Evolutionary conservation across 1,139 yeast genomes (phyloP).

Genomic region (Debaryomycetaceae sp.): DNA sequence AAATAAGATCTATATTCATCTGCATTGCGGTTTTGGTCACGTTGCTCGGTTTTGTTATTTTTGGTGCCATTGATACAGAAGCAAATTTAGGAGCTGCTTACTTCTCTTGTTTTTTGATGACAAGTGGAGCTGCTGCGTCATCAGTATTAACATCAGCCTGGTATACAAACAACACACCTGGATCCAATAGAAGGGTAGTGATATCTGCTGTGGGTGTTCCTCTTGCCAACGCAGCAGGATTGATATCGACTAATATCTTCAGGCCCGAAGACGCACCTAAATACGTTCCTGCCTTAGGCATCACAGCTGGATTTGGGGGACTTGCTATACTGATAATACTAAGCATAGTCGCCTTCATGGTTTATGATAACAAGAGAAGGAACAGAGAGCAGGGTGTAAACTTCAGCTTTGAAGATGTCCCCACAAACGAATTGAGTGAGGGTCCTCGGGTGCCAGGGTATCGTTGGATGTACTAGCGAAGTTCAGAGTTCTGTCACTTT

Average conservation of each 20-base stretch:
- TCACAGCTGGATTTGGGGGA: slow-evolving; percentile 34
- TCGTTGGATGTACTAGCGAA: slow-evolving; percentile 42
- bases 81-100: slow-evolving; percentile 37
- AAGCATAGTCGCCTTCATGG: slow-evolving; percentile 25
- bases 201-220: slow-evolving; percentile 29
- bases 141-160: slow-evolving; percentile 46
- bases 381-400: slow-evolving; percentile 39
- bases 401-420: slow-evolving; percentile 39
- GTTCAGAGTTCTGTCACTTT: too few species aligned
- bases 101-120: slow-evolving; percentile 34
- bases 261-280: slow-evolving; percentile 28
- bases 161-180: slow-evolving; percentile 51
- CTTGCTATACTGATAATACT: slow-evolving; percentile 20
- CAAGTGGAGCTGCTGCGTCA: slow-evolving; percentile 30
- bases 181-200: slow-evolving; percentile 32
- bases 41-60: slow-evolving; percentile 43
- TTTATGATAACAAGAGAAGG: slow-evolving; percentile 39
- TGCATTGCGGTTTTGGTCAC: slow-evolving; percentile 34
- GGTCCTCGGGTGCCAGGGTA: slow-evolving; percentile 46
- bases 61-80: slow-evolving; percentile 40
- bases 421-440: slow-evolving; percentile 40
- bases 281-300: slow-evolving; percentile 28
- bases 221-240: slow-evolving; percentile 31
- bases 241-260: slow-evolving; percentile 29
- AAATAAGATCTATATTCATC: slow-evolving; percentile 31